Evolutionary conservation across 2,329 filamentous ascomycete genomes (phyloP), one percentile per base, ranked within the genome.

Genomic region (Talaromyces sp.): DNA sequence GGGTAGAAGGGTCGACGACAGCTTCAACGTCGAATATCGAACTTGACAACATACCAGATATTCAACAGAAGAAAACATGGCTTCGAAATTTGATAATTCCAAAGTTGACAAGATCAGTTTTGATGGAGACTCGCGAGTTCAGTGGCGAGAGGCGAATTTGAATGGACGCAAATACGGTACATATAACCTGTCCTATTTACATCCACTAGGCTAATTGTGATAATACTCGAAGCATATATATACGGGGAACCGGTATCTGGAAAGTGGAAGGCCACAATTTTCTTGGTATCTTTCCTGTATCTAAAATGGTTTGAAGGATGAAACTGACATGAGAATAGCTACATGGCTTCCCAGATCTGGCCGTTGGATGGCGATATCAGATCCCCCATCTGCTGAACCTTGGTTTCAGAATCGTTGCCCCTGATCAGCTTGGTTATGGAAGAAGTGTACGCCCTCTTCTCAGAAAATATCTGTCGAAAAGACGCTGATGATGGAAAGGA

Each of bases 371-470:
- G 94, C 89, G 93, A 67, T 89, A 91, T 78, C 93, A 97, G 78
- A 90, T 97, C 66, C 93, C 93, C 0, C 79, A 87, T 70, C 84
- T 98, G 25, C 78, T 90, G 39, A 84, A 88, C 6, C 82, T 92
- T 64, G 90, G 89, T 25, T 86, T 94, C 69, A 87, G 90, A 64
- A 92, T 97, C 63, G 87, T 98, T 27, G 91, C 87, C 11, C 90
- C 92, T 0, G 92, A 97, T 78, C 89, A 93, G 83, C 85, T 96
- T 71, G 94, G 94, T 68, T 98, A 95, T 75, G 91, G 90, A 31
- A 85, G 87, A 66, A 95, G 91, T 31, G 89, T 85, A 75, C 67
- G 74, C 61, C 37, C 45, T 43, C 41, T 25, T 66, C 19, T 15
- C 3, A 27, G 15, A 45, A 35, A 3, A 45, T 31, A 37, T n/a